phyloP scores from a whole-genome alignment of 2,329 filamentous ascomycete genomes.

The Colletotrichum paranaense region DNA sequence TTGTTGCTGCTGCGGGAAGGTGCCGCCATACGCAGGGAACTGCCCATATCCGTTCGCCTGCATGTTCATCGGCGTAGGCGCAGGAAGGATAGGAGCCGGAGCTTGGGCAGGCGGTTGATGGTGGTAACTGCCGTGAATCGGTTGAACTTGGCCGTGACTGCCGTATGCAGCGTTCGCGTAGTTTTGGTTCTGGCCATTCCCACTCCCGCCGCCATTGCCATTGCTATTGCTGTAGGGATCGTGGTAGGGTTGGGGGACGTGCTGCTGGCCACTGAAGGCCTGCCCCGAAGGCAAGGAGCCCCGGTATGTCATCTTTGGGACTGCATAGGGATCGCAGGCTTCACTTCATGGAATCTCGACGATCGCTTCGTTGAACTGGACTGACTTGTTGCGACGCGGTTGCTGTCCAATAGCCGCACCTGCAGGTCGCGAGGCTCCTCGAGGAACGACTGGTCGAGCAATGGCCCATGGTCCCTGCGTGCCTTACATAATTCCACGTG shows the following conservation, averaged over 20 bases:
- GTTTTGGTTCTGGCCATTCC: conserved; percentile 34
- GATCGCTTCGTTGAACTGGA: conserved; percentile 26
- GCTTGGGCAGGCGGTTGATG: conserved; percentile 42
- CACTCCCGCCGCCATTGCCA: conserved; percentile 35
- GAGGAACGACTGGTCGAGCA: conserved; percentile 13
- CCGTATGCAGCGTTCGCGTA: conserved; percentile 33
- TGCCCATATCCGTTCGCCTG: conserved; percentile 35
- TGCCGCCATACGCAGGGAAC: conserved; percentile 37
- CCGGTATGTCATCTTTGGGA: conserved; percentile 48
- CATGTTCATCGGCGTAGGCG: conserved; percentile 39
- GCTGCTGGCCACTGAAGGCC: conserved; percentile 51
- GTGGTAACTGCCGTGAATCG: conserved; percentile 41
- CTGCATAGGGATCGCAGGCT: conserved; percentile 35
- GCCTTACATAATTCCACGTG: conserved; percentile 35
- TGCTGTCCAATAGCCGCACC: conserved; percentile 34
- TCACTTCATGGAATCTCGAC: conserved; percentile 27
- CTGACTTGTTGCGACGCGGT: conserved; percentile 30
- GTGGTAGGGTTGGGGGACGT: conserved; percentile 31
- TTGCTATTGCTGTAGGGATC: conserved; percentile 26
- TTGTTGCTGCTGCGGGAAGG: conserved; percentile 41
- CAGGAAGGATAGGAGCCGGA: conserved; percentile 40
- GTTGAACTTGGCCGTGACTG: conserved; percentile 41
- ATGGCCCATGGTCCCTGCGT: not conserved
- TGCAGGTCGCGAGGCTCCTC: conserved; percentile 30
- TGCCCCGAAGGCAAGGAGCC: conserved; percentile 53